phyloP scores from a whole-genome alignment of 257 asterid genomes.

The Fraxinus americana region DNA sequence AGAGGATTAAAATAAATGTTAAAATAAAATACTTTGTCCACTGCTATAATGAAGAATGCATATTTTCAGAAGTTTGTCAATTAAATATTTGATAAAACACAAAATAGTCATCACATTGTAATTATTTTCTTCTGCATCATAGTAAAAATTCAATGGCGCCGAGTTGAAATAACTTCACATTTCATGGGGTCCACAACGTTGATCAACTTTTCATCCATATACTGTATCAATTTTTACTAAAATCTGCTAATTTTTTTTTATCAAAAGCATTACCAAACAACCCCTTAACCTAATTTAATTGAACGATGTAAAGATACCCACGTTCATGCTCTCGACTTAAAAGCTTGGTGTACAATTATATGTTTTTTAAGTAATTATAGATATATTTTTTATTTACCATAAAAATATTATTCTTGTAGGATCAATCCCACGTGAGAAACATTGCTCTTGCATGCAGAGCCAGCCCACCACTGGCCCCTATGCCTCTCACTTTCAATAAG shows the following conservation, averaged over 20 bases:
- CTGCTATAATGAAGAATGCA: too few relatives aligned
- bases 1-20: background rate
- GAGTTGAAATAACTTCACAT: too few relatives aligned
- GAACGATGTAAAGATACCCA: constrained; percentile 34
- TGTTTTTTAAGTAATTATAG: constrained; percentile 48
- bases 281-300: constrained; percentile 17
- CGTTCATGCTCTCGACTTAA: constrained; percentile 57
- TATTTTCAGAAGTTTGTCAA: background rate
- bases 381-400: constrained; percentile 42
- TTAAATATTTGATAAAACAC: too few relatives aligned
- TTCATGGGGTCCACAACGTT: too few relatives aligned
- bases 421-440: constrained; percentile 83
- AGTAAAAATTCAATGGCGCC: too few relatives aligned
- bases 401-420: constrained; percentile 52
- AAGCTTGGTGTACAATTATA: constrained; percentile 26
- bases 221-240: too few relatives aligned
- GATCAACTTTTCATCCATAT: too few relatives aligned
- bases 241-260: too few relatives aligned
- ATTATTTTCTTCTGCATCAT: too few relatives aligned
- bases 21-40: too few relatives aligned
- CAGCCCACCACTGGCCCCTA: constrained; percentile 40
- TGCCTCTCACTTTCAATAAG: constrained; percentile 29
- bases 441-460: constrained; percentile 61
- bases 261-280: too few relatives aligned
- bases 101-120: too few relatives aligned